Base-by-base conservation (phyloP, 208 protist species). In the Crithidia bombi region DNA sequence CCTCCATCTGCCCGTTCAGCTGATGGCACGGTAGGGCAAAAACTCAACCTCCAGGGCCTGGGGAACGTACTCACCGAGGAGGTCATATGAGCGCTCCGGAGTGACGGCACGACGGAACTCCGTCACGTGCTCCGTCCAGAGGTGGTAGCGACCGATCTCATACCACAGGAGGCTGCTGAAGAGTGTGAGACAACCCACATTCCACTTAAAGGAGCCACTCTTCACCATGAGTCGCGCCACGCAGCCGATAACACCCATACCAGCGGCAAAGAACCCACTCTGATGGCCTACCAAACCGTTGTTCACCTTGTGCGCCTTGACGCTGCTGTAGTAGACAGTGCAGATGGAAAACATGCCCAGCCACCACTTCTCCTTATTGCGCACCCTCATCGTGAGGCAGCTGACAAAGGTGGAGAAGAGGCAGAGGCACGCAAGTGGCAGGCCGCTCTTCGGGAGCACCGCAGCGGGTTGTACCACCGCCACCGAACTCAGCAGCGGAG, bases 271-370 rank as follows among this genome's bases (percentile, higher is more conserved):
- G 69, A 95, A 93, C 17, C 87, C 90, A 57, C 86, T 83, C 50
- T 95, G 90, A 61, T 95, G 90, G 15, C 90, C 90, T 1, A 92
- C 86, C 6, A 95, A 62, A 9, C 90, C 90, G 62, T 95, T 95
- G 65, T 78, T 61, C 12, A 92, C 90, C 75, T 93, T 95, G 75
- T 95, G 90, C 9, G 87, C 86, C 72, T 95, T 95, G 26, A 95
- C 54, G 9, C 85, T 75, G 64, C 82, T 90, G 75, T 91, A 95
- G 69, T 93, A 93, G 61, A 92, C 72, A 25, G 75, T 78, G 38
- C 82, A 74, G 75, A 95, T 87, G 39, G 89, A 66, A 55, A 95
- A 92, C 25, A 95, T 73, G 10, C 83, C 87, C 44, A 95, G 69
- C 87, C 90, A 95, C 87, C 85, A 95, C 54, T 88, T 90, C 58